Evolutionary conservation across 805 yeast genomes (phyloP), one percentile per base, ranked within the genome.

Genomic region (Pichia insulana): DNA sequence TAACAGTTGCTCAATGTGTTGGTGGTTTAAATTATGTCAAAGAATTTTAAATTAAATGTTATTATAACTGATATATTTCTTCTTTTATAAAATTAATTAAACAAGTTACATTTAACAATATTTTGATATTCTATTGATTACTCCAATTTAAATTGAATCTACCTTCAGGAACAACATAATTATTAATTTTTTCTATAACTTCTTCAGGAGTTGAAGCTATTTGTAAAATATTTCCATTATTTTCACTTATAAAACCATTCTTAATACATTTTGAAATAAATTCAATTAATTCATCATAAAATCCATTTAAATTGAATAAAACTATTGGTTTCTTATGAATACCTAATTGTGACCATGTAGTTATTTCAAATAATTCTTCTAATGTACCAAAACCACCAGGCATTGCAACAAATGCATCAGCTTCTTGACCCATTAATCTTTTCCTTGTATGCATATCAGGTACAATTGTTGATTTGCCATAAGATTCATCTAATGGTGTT

Each of bases 311-410:
- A 62, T 87, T 87, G 64, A 78, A 79, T 34, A 87, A 56, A 13
- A 87, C 80, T 53, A 87, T 77, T 25, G 96, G 95, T 61, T 82
- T 82, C 48, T 70, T 65, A 61, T 87, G 96, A 50, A 87, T 86
- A 28, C 89, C 92, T 53, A 87, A 70, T 67, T 87, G 96, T 39
- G 79, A 77, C 96, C 96, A 87, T 4, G 96, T 87, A 45, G 83
- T 82, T 42, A 85, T 82, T 66, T 87, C 96, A 80, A 86, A 79
- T 48, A 87, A 69, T 64, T 87, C 96, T 62, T 87, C 96, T 57
- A 85, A 64, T 7, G 95, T 86, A 39, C 96, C 96, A 58, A 78
- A 86, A 2, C 96, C 96, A 48, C 96, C 96, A 12, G 96, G 95
- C 65, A 87, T 70, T 0, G 95, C 95, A 36, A 87, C 75, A 61